Conservation (phyloP, 768 basidiomycete species). For the Hemileccinum rubropunctum region DNA sequence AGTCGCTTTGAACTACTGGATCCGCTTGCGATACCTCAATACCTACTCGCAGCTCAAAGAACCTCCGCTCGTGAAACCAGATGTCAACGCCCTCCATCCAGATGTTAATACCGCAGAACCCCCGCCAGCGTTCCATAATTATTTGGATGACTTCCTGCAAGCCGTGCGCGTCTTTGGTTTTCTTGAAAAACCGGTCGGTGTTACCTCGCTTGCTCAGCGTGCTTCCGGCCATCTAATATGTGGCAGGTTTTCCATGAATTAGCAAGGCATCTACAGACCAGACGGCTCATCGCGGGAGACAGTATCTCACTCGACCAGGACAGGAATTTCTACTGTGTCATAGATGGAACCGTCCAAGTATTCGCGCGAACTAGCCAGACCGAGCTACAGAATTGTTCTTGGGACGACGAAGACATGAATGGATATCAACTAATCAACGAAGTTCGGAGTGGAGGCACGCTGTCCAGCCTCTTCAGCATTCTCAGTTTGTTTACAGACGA, state of each 20-base stretch:
- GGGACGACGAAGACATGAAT: conserved; percentile 88
- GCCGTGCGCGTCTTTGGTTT: conserved; percentile 98
- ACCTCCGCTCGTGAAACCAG: conserved; percentile 76
- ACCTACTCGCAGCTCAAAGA: conserved; percentile 76
- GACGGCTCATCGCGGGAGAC: conserved; percentile 93
- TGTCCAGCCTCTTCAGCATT: conserved; percentile 96
- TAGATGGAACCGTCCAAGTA: conserved; percentile 96
- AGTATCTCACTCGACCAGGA: conserved; percentile 88
- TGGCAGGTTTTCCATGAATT: conserved; percentile 92
- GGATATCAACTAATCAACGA: conserved; percentile 96
- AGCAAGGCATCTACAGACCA: conserved; percentile 91
- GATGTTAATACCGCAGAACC: conserved; percentile 80
- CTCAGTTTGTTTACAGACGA: conserved; percentile 95
- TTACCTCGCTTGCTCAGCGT: neutral
- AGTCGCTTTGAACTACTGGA: conserved; percentile 76
- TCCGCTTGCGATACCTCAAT: conserved; percentile 78
- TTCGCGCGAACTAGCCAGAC: conserved; percentile 69
- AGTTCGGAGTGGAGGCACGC: conserved; percentile 91
- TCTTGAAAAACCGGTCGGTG: conserved; percentile 85
- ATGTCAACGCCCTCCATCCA: conserved; percentile 85
- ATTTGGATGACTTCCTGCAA: conserved; percentile 94
- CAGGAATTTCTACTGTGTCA: conserved; percentile 96
- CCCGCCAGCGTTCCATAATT: conserved; percentile 86
- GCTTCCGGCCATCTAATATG: neutral
- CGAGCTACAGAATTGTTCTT: conserved; percentile 50